These are phyloP conservation scores for Oryza brachyantha DNA, from an alignment of 176 grass and related monocot species.

Conservation along the genomic window DNA sequence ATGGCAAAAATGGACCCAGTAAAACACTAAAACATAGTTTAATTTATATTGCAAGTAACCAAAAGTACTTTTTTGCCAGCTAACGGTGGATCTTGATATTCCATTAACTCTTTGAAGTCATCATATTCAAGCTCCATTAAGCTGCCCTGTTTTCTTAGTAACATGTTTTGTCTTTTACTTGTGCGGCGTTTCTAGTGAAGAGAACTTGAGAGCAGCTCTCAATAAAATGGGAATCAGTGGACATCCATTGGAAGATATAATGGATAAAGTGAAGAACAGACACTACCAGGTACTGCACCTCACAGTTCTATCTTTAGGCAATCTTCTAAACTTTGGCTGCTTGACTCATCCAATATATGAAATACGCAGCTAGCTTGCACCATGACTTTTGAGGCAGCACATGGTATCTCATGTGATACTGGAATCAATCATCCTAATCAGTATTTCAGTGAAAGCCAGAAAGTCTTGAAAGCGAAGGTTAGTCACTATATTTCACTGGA, in stretches of 20 bases:
- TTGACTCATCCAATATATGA: constrained; percentile 14
- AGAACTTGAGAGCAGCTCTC: constrained; percentile 94
- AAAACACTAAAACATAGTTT: neutral
- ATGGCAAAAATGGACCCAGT: neutral
- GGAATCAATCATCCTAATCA: constrained; percentile 99
- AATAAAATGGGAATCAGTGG: constrained; percentile 71
- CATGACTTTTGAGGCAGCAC: constrained; percentile 84
- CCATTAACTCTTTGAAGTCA: neutral
- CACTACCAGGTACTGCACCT: constrained; percentile 73
- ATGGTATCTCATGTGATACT: constrained; percentile 73
- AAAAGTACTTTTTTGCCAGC: neutral
- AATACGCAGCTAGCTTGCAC: constrained; percentile 90
- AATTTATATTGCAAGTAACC: neutral
- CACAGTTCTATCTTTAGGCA: constrained; percentile 10
- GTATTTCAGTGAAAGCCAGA: constrained; percentile 84
- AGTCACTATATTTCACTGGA: constrained; percentile 3
- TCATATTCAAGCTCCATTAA: neutral
- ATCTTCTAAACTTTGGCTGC: constrained; percentile 14
- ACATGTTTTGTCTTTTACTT: neutral
- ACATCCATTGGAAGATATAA: constrained; percentile 62
- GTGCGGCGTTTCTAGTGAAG: constrained; percentile 58
- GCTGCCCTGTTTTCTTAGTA: neutral
- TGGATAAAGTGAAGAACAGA: constrained; percentile 89
- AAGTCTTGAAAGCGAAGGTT: constrained; percentile 64
- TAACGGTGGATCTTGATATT: neutral